A percentile compares a stretch with the other conserved stretches of the same genome.
Conservation (phyloP, 768 basidiomycete genomes). For the Podaxis sp. region DNA sequence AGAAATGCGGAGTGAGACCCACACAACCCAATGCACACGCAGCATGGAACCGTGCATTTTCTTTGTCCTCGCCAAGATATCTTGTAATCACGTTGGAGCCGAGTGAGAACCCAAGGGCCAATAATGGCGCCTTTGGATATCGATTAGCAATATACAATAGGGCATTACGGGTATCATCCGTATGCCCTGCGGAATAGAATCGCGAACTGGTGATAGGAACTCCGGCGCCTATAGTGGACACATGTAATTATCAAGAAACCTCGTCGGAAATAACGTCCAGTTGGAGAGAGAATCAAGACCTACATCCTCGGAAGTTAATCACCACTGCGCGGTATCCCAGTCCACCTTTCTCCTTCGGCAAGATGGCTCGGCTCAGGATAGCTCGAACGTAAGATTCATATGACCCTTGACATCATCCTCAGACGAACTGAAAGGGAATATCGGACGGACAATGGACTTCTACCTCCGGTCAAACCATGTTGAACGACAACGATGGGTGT, state of each 20-base stretch:
- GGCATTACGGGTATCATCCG: conserved; percentile 85
- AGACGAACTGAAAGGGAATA: background rate
- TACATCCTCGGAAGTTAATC: conserved; percentile 91
- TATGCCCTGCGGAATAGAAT: conserved; percentile 86
- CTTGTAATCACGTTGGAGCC: conserved; percentile 90
- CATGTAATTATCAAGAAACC: conserved; percentile 18
- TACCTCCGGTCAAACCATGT: conserved; percentile 58
- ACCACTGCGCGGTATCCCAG: conserved; percentile 89
- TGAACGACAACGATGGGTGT: conserved; percentile 57
- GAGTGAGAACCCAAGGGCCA: conserved; percentile 91
- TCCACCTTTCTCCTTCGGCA: conserved; percentile 74
- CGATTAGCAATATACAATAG: conserved; percentile 68
- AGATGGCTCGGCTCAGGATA: conserved; percentile 72
- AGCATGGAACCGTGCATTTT: conserved; percentile 55
- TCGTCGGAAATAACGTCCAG: conserved; percentile 2
- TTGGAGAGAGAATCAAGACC: conserved; percentile 29
- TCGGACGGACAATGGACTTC: background rate
- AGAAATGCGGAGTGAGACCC: conserved; percentile 30
- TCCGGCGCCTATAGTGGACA: conserved; percentile 63
- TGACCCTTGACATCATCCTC: conserved; percentile 53
- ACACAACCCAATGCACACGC: conserved; percentile 78
- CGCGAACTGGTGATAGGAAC: conserved; percentile 80
- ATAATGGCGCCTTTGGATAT: conserved; percentile 79
- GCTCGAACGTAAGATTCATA: conserved; percentile 90
- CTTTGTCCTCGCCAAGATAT: conserved; percentile 85